Conservation (phyloP, 1,284 basidiomycete genomes). For the Fomitopsis palustris region DNA sequence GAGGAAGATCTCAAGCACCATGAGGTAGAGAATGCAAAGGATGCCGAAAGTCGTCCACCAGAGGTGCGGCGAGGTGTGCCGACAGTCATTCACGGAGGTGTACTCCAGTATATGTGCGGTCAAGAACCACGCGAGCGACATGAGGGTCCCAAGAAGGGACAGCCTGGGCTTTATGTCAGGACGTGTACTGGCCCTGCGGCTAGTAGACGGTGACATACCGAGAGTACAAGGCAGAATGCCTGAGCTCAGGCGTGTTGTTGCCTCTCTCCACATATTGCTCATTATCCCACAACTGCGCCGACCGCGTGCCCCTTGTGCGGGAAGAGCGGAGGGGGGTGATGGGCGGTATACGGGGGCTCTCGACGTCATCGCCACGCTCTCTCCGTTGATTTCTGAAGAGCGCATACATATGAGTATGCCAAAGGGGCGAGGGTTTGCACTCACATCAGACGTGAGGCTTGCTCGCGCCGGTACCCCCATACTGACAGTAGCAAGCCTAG, state of each 20-base stretch:
- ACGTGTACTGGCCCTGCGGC: background rate
- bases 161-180: constrained; percentile 36
- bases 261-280: background rate
- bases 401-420: background rate
- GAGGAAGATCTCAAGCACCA: constrained; percentile 68
- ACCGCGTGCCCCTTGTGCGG: background rate
- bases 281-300: background rate
- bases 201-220: constrained; percentile 33
- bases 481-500: constrained; percentile 50
- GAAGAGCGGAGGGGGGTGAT: background rate
- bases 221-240: constrained; percentile 16
- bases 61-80: constrained; percentile 66
- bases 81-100: constrained; percentile 67
- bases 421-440: constrained; percentile 14
- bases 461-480: constrained; percentile 58
- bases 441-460: constrained; percentile 31
- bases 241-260: background rate
- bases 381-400: background rate
- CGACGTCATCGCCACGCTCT: background rate
- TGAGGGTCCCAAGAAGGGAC: constrained; percentile 58
- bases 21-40: constrained; percentile 73
- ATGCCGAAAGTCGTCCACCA: constrained; percentile 83
- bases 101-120: constrained; percentile 75
- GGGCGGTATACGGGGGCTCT: background rate
- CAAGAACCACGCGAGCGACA: constrained; percentile 76